Conservation (phyloP, 1,284 basidiomycete genomes). For the Ganoderma meredithae region DNA sequence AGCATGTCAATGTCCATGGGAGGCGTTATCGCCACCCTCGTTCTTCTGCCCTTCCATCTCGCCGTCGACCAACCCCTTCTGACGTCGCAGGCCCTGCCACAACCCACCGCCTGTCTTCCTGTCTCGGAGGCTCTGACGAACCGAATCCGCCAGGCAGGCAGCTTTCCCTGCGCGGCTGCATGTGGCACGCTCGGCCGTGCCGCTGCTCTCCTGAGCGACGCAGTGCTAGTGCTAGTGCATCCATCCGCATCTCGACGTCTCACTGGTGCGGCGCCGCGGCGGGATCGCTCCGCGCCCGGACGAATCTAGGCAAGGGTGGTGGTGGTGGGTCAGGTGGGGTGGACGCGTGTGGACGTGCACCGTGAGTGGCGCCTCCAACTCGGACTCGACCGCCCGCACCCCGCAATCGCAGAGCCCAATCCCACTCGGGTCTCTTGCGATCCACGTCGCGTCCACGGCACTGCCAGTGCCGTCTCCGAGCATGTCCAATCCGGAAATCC, state of each 20-base stretch:
- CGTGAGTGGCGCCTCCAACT: constrained; percentile 7
- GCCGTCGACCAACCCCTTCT: background rate
- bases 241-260: background rate
- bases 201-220: background rate
- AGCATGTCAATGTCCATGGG: constrained; percentile 3
- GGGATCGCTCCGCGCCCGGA: constrained; percentile 2
- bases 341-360: background rate
- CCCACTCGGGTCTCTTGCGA: background rate
- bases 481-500: background rate
- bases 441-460: background rate
- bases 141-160: background rate
- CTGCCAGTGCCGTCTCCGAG: background rate
- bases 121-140: background rate
- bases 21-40: constrained; percentile 4
- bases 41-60: constrained; percentile 3
- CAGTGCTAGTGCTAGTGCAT: background rate
- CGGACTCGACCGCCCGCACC: background rate
- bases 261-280: constrained; percentile 1
- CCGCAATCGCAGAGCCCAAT: background rate
- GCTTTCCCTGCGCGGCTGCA: background rate
- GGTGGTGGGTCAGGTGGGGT: background rate
- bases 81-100: background rate
- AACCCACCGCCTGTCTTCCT: background rate
- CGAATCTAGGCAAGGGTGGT: background rate
- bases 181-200: background rate